These are phyloP conservation scores for Ramaria sp. DNA, from an alignment of 768 basidiomycete genomes.

Conservation along the genomic window DNA sequence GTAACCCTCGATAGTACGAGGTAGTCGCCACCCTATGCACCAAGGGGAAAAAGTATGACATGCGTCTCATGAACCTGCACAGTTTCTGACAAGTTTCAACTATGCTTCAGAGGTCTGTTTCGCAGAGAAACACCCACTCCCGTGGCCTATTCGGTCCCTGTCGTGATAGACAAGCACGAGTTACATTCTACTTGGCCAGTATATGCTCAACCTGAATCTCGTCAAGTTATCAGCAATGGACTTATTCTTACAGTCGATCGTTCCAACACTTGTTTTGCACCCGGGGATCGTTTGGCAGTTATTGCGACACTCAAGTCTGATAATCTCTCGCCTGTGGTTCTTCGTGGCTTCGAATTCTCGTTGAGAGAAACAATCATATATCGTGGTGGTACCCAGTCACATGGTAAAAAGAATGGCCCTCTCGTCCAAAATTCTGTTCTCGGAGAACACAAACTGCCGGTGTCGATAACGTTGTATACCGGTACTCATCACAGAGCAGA, in stretches of 20 bases:
- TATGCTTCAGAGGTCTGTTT: slow-evolving; percentile 67
- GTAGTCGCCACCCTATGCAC: slow-evolving; percentile 79
- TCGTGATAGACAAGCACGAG: slow-evolving; percentile 89
- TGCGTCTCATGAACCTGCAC: background rate
- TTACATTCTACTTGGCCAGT: slow-evolving; percentile 90
- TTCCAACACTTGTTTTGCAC: slow-evolving; percentile 70
- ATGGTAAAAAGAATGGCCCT: slow-evolving; percentile 44
- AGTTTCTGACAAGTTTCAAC: slow-evolving; percentile 4
- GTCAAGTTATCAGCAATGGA: slow-evolving; percentile 47
- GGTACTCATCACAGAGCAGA: slow-evolving; percentile 66
- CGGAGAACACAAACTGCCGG: slow-evolving; percentile 59
- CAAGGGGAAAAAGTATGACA: slow-evolving; percentile 69
- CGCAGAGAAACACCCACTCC: slow-evolving; percentile 68
- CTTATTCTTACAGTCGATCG: slow-evolving; percentile 70
- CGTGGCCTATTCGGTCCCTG: slow-evolving; percentile 51
- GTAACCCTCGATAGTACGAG: slow-evolving; percentile 45
- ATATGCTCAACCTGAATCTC: slow-evolving; percentile 67
- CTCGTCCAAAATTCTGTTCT: slow-evolving; percentile 43
- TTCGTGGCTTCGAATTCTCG: slow-evolving; percentile 77
- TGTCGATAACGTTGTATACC: slow-evolving; percentile 64
- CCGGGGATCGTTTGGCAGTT: slow-evolving; percentile 70
- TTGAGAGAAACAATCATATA: slow-evolving; percentile 71
- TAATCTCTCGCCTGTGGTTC: slow-evolving; percentile 49
- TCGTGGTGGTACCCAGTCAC: slow-evolving; percentile 43
- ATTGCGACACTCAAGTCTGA: slow-evolving; percentile 66